Conservation (phyloP, 306 rosid species). For the Pterocarpus macrocarpus region DNA sequence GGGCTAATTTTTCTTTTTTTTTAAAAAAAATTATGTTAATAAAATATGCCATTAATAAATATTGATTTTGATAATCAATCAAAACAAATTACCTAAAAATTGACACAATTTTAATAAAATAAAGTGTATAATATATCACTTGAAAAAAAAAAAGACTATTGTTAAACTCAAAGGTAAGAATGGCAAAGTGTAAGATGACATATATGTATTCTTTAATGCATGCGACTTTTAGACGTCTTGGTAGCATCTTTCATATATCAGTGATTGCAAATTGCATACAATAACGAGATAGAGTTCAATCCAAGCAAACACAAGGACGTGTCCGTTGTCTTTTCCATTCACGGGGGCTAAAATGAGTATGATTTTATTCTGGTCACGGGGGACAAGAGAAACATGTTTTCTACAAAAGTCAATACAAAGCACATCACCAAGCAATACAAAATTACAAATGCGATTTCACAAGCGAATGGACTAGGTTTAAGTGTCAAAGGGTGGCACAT, state of each 20-base stretch:
- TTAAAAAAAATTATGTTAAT: too few relatives aligned
- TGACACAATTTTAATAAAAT: too few relatives aligned
- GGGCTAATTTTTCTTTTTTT: too few relatives aligned
- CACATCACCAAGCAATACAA: constrained; percentile 29
- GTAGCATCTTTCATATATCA: not conserved
- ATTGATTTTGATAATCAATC: too few relatives aligned
- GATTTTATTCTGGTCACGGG: constrained; percentile 46
- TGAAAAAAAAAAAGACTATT: too few relatives aligned
- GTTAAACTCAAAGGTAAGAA: too few relatives aligned
- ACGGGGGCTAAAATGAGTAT: constrained; percentile 41
- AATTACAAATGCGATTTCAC: not conserved
- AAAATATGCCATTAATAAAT: too few relatives aligned
- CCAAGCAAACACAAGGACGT: constrained; percentile 9
- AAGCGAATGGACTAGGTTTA: constrained; percentile 10
- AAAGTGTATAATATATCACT: too few relatives aligned
- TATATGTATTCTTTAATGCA: too few relatives aligned
- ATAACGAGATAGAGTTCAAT: not conserved
- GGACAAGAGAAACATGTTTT: constrained; percentile 41
- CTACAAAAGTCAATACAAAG: constrained; percentile 23
- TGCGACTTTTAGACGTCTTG: too few relatives aligned
- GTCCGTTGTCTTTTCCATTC: constrained; percentile 14
- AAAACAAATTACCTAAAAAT: too few relatives aligned
- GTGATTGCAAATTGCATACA: not conserved
- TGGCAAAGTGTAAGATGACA: too few relatives aligned
- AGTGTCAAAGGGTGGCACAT: constrained; percentile 50